phyloP scores from a whole-genome alignment of 176 grass and related monocot genomes.

The Raddia guianensis region DNA sequence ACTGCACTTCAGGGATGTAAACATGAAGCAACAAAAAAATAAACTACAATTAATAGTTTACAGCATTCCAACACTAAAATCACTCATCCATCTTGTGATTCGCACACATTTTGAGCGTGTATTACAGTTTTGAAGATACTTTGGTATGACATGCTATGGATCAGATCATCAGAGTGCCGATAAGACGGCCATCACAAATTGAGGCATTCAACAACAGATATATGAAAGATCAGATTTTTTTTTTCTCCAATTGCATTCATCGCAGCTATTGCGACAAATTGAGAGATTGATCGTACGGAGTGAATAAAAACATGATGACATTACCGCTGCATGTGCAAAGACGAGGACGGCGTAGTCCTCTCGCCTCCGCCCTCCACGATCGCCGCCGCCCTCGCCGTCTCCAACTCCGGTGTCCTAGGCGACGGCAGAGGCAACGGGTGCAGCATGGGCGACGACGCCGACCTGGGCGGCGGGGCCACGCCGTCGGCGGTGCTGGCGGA shows the following conservation, averaged over 20 bases:
- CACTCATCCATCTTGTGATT: background rate
- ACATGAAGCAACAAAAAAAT: background rate
- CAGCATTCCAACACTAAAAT: background rate
- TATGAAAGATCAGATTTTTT: background rate
- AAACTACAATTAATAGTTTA: background rate
- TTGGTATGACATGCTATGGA: background rate
- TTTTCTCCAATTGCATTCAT: background rate
- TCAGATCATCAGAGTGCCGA: background rate
- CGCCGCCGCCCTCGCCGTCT: background rate
- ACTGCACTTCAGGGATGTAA: background rate
- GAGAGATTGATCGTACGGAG: background rate
- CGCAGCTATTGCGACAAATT: background rate
- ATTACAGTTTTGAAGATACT: background rate
- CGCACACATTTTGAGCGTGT: background rate
- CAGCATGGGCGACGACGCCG: conserved; percentile 57
- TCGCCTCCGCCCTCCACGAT: conserved; percentile 34
- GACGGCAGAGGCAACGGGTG: conserved; percentile 71
- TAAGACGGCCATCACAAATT: background rate
- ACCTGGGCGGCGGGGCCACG: conserved; percentile 46
- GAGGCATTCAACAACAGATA: background rate
- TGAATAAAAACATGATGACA: background rate
- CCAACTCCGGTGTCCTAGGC: conserved; percentile 36
- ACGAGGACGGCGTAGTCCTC: conserved; percentile 5
- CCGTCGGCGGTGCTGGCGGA: conserved; percentile 56
- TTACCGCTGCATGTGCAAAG: conserved; percentile 41